Percentiles rank a stretch among this genome's conserved stretches.
Conservation (phyloP, 2,329 filamentous ascomycete genomes). For the Chlorencoelia australis region DNA sequence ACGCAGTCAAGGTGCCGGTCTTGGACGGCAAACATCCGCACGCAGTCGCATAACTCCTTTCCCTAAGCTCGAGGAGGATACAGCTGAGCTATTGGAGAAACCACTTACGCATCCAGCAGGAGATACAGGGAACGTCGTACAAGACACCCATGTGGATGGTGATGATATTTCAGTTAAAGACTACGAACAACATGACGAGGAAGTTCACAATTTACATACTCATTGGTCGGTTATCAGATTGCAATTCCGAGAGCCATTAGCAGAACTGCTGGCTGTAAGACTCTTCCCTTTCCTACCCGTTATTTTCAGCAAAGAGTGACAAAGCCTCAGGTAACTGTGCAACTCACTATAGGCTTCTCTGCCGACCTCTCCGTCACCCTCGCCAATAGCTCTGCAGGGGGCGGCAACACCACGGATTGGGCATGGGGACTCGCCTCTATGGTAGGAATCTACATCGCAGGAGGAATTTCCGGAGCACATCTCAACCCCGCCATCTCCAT, state of each 20-base stretch:
- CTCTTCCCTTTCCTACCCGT: neutral
- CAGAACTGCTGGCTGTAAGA: slow-evolving; percentile 40
- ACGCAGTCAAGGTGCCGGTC: no score
- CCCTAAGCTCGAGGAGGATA: no score
- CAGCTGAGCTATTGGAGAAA: no score
- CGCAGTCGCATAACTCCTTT: no score
- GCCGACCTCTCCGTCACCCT: slow-evolving; percentile 35
- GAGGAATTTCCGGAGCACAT: slow-evolving; percentile 37
- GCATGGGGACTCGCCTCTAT: slow-evolving; percentile 46
- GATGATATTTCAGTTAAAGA: no score
- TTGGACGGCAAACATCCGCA: no score
- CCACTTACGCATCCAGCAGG: slow-evolving; percentile 5
- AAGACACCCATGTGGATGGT: no score
- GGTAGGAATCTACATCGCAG: slow-evolving; percentile 37
- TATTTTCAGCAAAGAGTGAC: no score
- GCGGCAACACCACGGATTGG: slow-evolving; percentile 34
- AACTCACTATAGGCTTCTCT: slow-evolving; percentile 37
- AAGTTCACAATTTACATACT: slow-evolving; percentile 22
- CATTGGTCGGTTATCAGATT: slow-evolving; percentile 37
- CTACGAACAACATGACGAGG: slow-evolving; percentile 14
- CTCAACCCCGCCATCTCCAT: slow-evolving; percentile 35
- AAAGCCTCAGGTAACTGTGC: slow-evolving; percentile 21
- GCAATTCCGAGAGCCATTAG: slow-evolving; percentile 39
- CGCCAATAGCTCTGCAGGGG: slow-evolving; percentile 25
- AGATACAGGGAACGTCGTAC: neutral